phyloP scores from a whole-genome alignment of 306 rosid genomes.

The Quercus rubra region DNA sequence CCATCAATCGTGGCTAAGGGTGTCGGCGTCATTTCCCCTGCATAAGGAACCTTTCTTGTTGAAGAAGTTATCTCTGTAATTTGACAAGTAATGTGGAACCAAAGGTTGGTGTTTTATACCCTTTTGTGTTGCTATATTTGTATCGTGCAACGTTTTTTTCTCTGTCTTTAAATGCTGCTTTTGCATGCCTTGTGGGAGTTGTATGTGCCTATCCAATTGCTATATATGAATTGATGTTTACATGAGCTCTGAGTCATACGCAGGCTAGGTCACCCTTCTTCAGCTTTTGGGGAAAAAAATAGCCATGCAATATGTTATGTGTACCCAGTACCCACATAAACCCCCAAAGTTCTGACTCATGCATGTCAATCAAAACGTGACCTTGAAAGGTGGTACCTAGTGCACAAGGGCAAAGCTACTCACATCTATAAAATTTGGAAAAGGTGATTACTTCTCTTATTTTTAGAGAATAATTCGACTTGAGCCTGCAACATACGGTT shows the following conservation, averaged over 20 bases:
- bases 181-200: neutral
- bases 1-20: neutral
- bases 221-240: neutral
- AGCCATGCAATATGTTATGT: neutral
- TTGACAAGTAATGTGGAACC: neutral
- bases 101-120: slow-evolving; percentile 14
- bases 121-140: neutral
- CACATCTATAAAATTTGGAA: no score
- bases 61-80: neutral
- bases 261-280: neutral
- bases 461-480: no score
- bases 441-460: no score
- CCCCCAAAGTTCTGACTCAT: neutral
- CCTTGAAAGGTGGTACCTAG: neutral
- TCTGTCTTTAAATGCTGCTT: neutral
- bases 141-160: neutral
- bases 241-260: neutral
- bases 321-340: neutral
- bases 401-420: no score
- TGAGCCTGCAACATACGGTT: no score
- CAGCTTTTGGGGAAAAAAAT: neutral
- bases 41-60: slow-evolving; percentile 43
- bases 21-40: slow-evolving; percentile 33
- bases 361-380: neutral
- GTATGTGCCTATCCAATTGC: no score